Base-by-base conservation (phyloP, 1,284 basidiomycete species). In the Apiotrichum gracile region DNA sequence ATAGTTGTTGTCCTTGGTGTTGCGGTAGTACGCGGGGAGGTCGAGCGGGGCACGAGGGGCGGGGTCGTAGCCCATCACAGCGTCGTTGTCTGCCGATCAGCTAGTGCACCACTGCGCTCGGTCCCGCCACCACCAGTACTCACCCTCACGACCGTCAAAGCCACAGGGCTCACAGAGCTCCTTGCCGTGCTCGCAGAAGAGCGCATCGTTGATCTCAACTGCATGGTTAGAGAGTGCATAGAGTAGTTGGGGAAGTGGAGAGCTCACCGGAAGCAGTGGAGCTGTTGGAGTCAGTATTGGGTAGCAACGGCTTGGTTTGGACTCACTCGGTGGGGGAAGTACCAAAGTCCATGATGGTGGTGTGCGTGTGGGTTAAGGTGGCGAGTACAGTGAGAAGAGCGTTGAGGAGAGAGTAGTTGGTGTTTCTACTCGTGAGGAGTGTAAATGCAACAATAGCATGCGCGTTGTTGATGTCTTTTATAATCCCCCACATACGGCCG, bases 171-270 rank as follows among this genome's bases (percentile, higher is more conserved):
- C 64, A 61, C 73, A 75, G 42, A 76, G 69, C 63, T 77, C 75
- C 47, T 74, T 69, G 34, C 66, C 68, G 57, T 77, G 75, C 57
- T 75, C 69, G 61, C 75, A 77, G 66, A 77, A 76, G 59, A 75
- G 64, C 31, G 69, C 70, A 59, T 77, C 74, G 66, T 74, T 74
- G 65, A 77, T 65, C 60, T 77, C 75, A 65, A 77, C 67, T 73
- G 53, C 21, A 57, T 51, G 21, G 19, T 43, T 4, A 31, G 12
- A 10, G 13, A 40, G 22, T 14, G 39, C 5, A 2, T 10, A 14
- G 29, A 14, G 39, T 43, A 16, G 55, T 51, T n/a, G 4, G 13
- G 7, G 25, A 25, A 25, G 7, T 27, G 13, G 19, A 49, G 51
- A 37, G n/a, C n/a, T n/a, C 34, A 60, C 55, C 51, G 50, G 59